Evolutionary conservation across 1,284 basidiomycete genomes (phyloP).

Genomic region (Cutaneotrichosporon sp.): DNA sequence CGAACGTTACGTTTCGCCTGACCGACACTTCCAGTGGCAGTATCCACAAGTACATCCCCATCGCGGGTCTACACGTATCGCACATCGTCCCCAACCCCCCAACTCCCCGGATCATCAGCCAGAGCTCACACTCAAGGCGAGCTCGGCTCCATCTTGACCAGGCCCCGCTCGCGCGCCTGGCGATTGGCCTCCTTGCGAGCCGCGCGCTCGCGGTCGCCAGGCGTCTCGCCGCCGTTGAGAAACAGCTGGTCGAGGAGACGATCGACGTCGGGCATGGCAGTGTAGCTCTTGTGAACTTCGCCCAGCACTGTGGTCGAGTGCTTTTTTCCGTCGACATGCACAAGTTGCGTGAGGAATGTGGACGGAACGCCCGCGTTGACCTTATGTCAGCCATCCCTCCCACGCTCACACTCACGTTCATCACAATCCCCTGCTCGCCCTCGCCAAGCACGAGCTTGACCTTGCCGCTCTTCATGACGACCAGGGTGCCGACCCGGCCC

Average conservation of each 20-base stretch:
- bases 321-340: conserved; percentile 68
- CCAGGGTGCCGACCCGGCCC: conserved; percentile 75
- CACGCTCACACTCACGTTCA: conserved; percentile 63
- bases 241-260: conserved; percentile 70
- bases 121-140: conserved; percentile 2
- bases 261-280: conserved; percentile 82
- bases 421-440: conserved; percentile 74
- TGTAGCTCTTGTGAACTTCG: conserved; percentile 79
- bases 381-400: conserved; percentile 53
- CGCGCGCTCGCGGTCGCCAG: conserved; percentile 44
- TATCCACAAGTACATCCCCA: not conserved
- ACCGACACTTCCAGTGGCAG: no score
- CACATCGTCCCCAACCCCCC: not conserved
- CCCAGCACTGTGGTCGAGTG: conserved; percentile 67
- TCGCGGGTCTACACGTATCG: not conserved
- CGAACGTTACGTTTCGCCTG: no score
- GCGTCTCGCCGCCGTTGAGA: conserved; percentile 47
- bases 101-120: not conserved
- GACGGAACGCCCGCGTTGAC: conserved; percentile 79
- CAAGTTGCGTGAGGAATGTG: conserved; percentile 85
- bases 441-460: conserved; percentile 81
- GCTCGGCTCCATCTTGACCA: conserved; percentile 58
- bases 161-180: conserved; percentile 22
- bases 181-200: not conserved
- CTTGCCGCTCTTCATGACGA: conserved; percentile 77